Conservation (phyloP, 768 basidiomycete species). For the Coprinopsis cinerea region DNA sequence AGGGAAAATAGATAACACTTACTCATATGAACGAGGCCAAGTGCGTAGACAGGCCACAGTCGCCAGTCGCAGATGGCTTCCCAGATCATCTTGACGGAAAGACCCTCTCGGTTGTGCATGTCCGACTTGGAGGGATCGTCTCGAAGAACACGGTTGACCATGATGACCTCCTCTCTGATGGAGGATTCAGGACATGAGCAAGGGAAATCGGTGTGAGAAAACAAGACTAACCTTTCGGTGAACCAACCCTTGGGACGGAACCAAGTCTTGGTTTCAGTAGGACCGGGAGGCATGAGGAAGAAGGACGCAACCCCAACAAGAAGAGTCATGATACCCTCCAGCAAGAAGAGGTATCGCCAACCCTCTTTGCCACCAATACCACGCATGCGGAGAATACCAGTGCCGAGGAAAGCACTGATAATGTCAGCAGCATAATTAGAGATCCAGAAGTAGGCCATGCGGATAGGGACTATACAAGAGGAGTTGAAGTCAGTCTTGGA, state of each 20-base stretch:
- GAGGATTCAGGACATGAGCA: background rate
- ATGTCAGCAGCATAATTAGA: slow-evolving; percentile 52
- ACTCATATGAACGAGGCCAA: slow-evolving; percentile 53
- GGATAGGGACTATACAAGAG: slow-evolving; percentile 43
- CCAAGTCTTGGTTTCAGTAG: slow-evolving; percentile 59
- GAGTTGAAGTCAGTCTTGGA: background rate
- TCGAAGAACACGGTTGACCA: slow-evolving; percentile 57
- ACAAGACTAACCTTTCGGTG: slow-evolving; percentile 39
- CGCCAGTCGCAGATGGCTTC: slow-evolving; percentile 51
- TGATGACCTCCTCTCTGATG: slow-evolving; percentile 52
- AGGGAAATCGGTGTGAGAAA: background rate
- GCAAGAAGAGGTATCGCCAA: slow-evolving; percentile 55
- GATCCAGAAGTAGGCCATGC: slow-evolving; percentile 68
- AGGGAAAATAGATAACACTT: slow-evolving; percentile 12
- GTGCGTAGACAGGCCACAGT: slow-evolving; percentile 60
- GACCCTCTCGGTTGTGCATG: slow-evolving; percentile 70
- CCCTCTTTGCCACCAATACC: slow-evolving; percentile 48
- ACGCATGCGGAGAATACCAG: slow-evolving; percentile 51
- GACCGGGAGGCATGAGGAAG: slow-evolving; percentile 55
- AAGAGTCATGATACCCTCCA: slow-evolving; percentile 48
- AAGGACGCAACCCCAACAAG: slow-evolving; percentile 46
- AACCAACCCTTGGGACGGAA: slow-evolving; percentile 63
- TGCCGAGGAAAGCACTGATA: slow-evolving; percentile 56
- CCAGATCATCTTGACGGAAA: slow-evolving; percentile 43
- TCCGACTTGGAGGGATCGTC: slow-evolving; percentile 63